A percentile compares a stretch with the other conserved stretches of the same genome.
Conservation (phyloP, 345 rosid species). For the Camelina neglecta region DNA sequence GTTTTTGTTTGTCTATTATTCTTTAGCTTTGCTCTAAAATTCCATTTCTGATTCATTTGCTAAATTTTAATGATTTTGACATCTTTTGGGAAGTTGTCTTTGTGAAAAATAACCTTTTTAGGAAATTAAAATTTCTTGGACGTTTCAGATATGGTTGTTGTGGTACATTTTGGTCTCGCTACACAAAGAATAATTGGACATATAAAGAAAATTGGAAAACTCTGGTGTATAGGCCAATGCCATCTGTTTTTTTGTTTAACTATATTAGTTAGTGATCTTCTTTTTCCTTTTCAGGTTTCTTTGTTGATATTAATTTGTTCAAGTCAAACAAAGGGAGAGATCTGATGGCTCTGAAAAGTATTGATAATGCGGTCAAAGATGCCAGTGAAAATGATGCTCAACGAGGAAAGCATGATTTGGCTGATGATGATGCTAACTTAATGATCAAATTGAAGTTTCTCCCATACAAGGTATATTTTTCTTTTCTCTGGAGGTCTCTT, state of each 20-base stretch:
- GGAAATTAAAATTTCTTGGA: conserved; percentile 21
- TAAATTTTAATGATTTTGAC: conserved; percentile 5
- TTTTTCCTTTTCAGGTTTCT: conserved; percentile 67
- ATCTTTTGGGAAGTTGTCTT: not conserved
- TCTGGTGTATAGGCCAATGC: conserved; percentile 20
- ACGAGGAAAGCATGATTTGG: conserved; percentile 57
- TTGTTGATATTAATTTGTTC: conserved; percentile 86
- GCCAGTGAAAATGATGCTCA: conserved; percentile 49
- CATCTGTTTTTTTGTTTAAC: conserved; percentile 15
- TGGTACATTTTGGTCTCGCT: conserved; percentile 6
- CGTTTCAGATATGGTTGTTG: conserved; percentile 5
- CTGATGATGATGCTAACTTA: conserved; percentile 85
- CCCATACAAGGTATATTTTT: conserved; percentile 72
- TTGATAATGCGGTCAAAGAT: conserved; percentile 45
- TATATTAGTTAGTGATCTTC: conserved; percentile 32
- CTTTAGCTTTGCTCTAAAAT: conserved; percentile 11
- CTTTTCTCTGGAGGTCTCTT: conserved; percentile 3
- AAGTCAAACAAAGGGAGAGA: conserved; percentile 71
- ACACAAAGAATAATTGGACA: conserved; percentile 20
- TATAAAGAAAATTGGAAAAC: not conserved
- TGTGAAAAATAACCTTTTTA: conserved; percentile 9
- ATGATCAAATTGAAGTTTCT: conserved; percentile 97
- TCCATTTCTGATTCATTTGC: conserved; percentile 20
- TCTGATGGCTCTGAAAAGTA: conserved; percentile 54
- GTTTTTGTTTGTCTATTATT: not conserved